phyloP scores from a whole-genome alignment of 75 land plant genomes.

The Ceratopteris richardii region DNA sequence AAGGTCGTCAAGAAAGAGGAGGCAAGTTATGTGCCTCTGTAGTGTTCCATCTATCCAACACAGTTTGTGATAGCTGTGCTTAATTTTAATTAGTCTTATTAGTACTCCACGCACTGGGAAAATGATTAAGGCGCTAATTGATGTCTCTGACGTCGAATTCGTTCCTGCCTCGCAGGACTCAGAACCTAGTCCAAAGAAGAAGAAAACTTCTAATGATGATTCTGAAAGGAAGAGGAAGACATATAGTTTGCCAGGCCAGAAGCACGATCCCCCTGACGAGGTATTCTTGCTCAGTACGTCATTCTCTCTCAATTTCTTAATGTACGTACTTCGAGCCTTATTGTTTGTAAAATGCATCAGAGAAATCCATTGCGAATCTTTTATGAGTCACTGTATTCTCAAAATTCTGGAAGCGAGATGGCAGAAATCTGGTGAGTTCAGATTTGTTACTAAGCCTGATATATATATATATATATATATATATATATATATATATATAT shows the following conservation, averaged over 20 bases:
- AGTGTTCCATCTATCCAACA: too few relatives aligned
- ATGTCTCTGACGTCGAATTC: too few relatives aligned
- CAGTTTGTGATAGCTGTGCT: background rate
- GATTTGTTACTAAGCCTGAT: too few relatives aligned
- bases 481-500: too few relatives aligned
- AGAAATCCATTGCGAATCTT: conserved; percentile 88
- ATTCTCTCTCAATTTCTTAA: background rate
- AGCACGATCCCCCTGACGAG: conserved; percentile 78
- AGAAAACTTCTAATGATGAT: background rate
- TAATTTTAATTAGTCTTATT: too few relatives aligned
- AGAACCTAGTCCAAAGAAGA: conserved; percentile 1
- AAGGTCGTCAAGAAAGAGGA: too few relatives aligned
- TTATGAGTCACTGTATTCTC: conserved; percentile 63
- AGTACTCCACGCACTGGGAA: too few relatives aligned
- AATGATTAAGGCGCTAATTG: too few relatives aligned
- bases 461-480: too few relatives aligned
- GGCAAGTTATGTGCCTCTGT: too few relatives aligned
- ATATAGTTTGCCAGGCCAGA: conserved; percentile 83
- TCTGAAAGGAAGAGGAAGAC: conserved; percentile 42
- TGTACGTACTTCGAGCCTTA: background rate
- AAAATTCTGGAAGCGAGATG: conserved; percentile 89
- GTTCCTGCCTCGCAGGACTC: too few relatives aligned
- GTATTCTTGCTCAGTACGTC: conserved; percentile 13
- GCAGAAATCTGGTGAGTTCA: conserved; percentile 82
- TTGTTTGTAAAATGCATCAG: conserved; percentile 30